These are phyloP conservation scores for Podila verticillata DNA, from an alignment of 192 early-diverging fungal genomes.

Conservation along the genomic window DNA sequence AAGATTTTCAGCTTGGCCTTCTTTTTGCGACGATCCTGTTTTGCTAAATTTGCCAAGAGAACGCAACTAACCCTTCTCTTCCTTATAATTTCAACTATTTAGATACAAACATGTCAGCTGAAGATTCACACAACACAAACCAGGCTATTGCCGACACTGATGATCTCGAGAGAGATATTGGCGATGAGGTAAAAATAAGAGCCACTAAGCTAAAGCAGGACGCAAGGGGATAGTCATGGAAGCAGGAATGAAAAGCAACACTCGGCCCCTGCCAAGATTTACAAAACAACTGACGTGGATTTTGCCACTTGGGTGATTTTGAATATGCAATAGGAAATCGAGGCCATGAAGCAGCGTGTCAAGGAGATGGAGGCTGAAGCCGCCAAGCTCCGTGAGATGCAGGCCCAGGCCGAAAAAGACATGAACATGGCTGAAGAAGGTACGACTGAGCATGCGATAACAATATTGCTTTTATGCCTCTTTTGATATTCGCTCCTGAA, in stretches of 20 bases:
- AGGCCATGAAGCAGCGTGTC: constrained; percentile 81
- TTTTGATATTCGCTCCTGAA: not conserved
- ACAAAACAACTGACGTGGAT: not conserved
- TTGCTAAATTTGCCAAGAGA: too few relatives aligned
- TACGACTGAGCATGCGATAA: constrained; percentile 3
- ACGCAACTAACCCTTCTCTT: too few relatives aligned
- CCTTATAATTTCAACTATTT: too few relatives aligned
- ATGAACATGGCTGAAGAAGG: constrained; percentile 69
- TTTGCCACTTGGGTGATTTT: not conserved
- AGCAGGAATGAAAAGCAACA: not conserved
- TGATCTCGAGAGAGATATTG: constrained; percentile 34
- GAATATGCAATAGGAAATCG: constrained; percentile 70
- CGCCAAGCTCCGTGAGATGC: constrained; percentile 80
- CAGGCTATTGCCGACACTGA: constrained; percentile 20
- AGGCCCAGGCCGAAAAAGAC: constrained; percentile 79
- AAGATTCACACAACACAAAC: constrained; percentile 13
- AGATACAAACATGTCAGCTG: constrained; percentile 26
- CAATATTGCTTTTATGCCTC: not conserved
- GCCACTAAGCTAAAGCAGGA: not conserved
- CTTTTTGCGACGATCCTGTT: too few relatives aligned
- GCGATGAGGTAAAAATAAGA: constrained; percentile 23
- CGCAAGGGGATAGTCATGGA: not conserved
- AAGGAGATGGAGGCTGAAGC: constrained; percentile 88
- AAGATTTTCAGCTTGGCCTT: too few relatives aligned
- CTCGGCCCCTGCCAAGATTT: not conserved